Base-by-base conservation (phyloP, 306 rosid genomes). In the Herpetospermum pedunculosum region DNA sequence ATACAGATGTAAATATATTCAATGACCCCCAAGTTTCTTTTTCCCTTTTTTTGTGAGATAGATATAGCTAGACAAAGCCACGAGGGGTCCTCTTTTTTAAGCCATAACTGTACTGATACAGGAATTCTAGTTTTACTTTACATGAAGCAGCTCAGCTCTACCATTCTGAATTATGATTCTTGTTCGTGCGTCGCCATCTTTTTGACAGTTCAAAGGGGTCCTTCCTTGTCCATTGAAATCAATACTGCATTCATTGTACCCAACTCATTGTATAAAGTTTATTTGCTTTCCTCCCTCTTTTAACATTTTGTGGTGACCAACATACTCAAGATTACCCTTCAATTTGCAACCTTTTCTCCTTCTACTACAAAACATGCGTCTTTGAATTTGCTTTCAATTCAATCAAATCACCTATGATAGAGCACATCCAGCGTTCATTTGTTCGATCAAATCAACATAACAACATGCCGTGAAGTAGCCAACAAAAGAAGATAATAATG, bases 101-200 rank as follows among this genome's bases (percentile, higher is more conserved):
- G 54, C 19, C 54, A 44, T 26, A 69, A 69, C 55, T 69, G 55
- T 69, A 44, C 54, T 69, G 38, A 69, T 69, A 69, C 73, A 69
- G 73, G 54, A 69, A 69, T 69, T 69, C 19, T 26, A 69, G 55
- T 69, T 69, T 69, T 63, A 68, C 73, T 69, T 69, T 69, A 68
- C 72, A 43, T 68, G 48, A 12, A 43, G 43, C 26, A n/a, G 28
- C 65, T 58, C 71, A 8, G 2, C 49, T 38, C 49, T 23, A 65
- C 49, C 49, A 65, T 41, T 67, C 75, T 71, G 60, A 71, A 71
- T 47, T 29, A 47, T 47, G 75, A 37, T 48, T 71, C 58, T 71
- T 47, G 75, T 71, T 71, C 75, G 75, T 47, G 60, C 46, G 60
- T 71, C 75, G 32, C 75, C 60, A 71, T 71, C 75, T 71, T 71